Evolutionary conservation across 768 basidiomycete genomes (phyloP).

Genomic region (Megacollybia marginata): DNA sequence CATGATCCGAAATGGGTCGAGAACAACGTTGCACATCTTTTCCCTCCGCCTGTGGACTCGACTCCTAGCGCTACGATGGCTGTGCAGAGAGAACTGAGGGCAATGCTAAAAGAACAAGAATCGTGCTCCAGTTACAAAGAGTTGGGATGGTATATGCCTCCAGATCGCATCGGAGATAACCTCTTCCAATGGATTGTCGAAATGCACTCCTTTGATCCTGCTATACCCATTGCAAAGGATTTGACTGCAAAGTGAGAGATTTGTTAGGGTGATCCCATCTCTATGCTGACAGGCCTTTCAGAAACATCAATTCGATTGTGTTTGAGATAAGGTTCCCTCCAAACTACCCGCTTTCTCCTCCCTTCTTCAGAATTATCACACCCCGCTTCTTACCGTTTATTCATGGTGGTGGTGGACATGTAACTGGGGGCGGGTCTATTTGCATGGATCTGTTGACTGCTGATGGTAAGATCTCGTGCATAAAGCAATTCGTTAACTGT

Average conservation of each 20-base stretch:
- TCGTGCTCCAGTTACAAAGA: slow-evolving; percentile 35
- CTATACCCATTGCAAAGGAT: slow-evolving; percentile 55
- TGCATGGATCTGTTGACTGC: slow-evolving; percentile 69
- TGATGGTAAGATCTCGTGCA: slow-evolving; percentile 33
- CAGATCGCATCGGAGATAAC: slow-evolving; percentile 59
- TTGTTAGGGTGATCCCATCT: not conserved
- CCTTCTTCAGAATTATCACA: slow-evolving; percentile 70
- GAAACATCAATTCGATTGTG: slow-evolving; percentile 56
- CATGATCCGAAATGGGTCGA: slow-evolving; percentile 45
- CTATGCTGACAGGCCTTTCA: slow-evolving; percentile 9
- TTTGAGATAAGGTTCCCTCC: slow-evolving; percentile 69
- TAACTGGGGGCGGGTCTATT: slow-evolving; percentile 65
- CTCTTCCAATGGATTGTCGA: slow-evolving; percentile 71
- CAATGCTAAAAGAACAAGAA: slow-evolving; percentile 56
- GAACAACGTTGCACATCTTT: slow-evolving; percentile 32
- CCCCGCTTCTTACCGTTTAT: slow-evolving; percentile 68
- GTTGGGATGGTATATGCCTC: slow-evolving; percentile 68
- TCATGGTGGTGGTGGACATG: slow-evolving; percentile 63
- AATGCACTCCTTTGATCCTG: slow-evolving; percentile 60
- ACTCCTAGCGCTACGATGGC: slow-evolving; percentile 46
- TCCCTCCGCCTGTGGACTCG: slow-evolving; percentile 58
- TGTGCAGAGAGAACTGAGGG: slow-evolving; percentile 52
- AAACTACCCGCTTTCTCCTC: slow-evolving; percentile 60
- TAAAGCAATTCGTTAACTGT: not conserved
- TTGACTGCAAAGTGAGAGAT: slow-evolving; percentile 37